Percentiles rank a stretch among this genome's conserved stretches.
phyloP scores from a whole-genome alignment of 306 rosid genomes.

The Vigna radiata region DNA sequence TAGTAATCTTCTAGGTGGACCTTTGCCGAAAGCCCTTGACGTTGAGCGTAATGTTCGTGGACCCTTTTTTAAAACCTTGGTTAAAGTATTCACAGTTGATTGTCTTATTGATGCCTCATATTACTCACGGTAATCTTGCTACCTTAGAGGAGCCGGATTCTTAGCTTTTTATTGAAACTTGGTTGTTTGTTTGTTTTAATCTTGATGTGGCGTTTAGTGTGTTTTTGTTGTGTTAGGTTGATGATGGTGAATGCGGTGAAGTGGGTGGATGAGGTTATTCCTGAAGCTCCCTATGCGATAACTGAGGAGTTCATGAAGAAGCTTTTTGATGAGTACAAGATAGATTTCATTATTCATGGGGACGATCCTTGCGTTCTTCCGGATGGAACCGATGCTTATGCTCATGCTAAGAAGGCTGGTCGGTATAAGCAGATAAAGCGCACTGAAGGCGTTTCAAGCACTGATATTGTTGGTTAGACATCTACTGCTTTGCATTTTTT shows the following conservation, averaged over 20 bases:
- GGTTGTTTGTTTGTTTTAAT: neutral
- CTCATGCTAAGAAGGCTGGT: slow-evolving; percentile 89
- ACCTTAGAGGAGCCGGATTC: neutral
- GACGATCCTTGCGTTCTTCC: slow-evolving; percentile 99
- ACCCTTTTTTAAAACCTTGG: neutral
- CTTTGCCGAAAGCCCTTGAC: neutral
- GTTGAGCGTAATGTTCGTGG: neutral
- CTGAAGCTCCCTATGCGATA: slow-evolving; percentile 94
- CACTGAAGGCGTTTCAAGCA: slow-evolving; percentile 98
- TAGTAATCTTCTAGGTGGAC: too few relatives aligned
- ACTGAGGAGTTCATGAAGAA: slow-evolving; percentile 91
- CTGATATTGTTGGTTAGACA: slow-evolving; percentile 90
- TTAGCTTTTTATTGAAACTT: neutral
- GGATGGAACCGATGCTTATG: slow-evolving; percentile 98
- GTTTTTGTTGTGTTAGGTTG: slow-evolving; percentile 41
- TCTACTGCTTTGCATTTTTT: slow-evolving; percentile 19
- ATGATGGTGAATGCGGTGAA: slow-evolving; percentile 85
- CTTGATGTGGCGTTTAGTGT: slow-evolving; percentile 30
- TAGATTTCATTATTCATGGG: slow-evolving; percentile 94
- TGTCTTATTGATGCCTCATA: neutral
- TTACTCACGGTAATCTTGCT: neutral
- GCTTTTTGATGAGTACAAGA: slow-evolving; percentile 87
- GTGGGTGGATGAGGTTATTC: slow-evolving; percentile 98
- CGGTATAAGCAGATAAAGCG: slow-evolving; percentile 98
- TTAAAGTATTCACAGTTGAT: neutral